Conservation (phyloP, 495 filamentous ascomycete species). For the Hypoxylon cercidicola region DNA sequence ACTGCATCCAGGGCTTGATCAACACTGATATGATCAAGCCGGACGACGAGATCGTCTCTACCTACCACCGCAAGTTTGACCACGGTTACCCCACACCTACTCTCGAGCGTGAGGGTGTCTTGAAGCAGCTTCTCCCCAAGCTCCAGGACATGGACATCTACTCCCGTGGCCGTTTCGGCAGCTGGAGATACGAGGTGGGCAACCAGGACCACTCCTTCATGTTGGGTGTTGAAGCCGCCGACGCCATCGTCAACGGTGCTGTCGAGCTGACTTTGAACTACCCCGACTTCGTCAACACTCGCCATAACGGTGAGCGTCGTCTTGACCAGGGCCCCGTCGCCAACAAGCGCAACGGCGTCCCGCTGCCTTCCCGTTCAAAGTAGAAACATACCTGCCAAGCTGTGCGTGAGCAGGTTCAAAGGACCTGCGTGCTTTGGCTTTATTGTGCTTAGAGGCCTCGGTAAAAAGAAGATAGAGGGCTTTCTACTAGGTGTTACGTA, state of each 20-base stretch:
- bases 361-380: slow-evolving; percentile 30
- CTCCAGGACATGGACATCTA: slow-evolving; percentile 91
- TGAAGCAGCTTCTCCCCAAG: slow-evolving; percentile 91
- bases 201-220: slow-evolving; percentile 99
- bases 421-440: slow-evolving; percentile 16
- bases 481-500: slow-evolving; percentile 21
- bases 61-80: slow-evolving; percentile 98
- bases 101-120: slow-evolving; percentile 93
- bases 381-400: slow-evolving; percentile 14
- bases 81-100: slow-evolving; percentile 98
- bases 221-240: slow-evolving; percentile 96
- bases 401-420: neutral
- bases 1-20: slow-evolving; percentile 95
- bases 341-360: slow-evolving; percentile 45
- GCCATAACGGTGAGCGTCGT: slow-evolving; percentile 88
- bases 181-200: slow-evolving; percentile 94
- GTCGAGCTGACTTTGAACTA: slow-evolving; percentile 98
- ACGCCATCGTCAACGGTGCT: slow-evolving; percentile 93
- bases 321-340: slow-evolving; percentile 73
- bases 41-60: slow-evolving; percentile 94
- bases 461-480: slow-evolving; percentile 6
- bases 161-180: slow-evolving; percentile 96
- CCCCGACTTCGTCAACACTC: slow-evolving; percentile 96
- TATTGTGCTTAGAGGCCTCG: slow-evolving; percentile 6
- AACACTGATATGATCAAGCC: slow-evolving; percentile 96